Evolutionary conservation across 192 early-diverging fungal genomes (phyloP).

Genomic region (Chytriomyces sp.): DNA sequence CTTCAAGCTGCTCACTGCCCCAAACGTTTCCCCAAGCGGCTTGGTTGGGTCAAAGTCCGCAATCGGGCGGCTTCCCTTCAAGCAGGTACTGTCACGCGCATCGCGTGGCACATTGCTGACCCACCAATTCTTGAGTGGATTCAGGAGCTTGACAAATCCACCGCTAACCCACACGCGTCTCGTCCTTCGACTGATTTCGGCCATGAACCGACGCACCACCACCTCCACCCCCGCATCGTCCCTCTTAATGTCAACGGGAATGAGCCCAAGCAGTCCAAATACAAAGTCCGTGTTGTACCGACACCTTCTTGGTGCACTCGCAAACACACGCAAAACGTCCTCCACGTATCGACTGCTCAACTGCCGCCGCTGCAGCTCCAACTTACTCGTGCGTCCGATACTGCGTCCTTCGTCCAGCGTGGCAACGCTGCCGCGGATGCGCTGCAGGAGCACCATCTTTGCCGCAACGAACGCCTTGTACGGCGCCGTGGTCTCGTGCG

Average conservation of each 20-base stretch:
- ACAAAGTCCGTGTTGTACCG: background rate
- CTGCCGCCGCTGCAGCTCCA: background rate
- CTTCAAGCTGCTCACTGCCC: background rate
- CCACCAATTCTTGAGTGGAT: background rate
- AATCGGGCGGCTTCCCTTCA: background rate
- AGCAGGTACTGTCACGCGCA: background rate
- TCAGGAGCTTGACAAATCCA: slow-evolving; percentile 5
- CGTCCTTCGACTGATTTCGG: background rate
- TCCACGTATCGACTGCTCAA: background rate
- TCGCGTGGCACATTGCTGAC: background rate
- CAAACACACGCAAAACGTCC: background rate
- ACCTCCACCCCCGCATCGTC: background rate
- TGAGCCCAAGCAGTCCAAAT: slow-evolving; percentile 3
- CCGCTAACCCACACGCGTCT: slow-evolving; percentile 11
- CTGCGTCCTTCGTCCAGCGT: background rate
- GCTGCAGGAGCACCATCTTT: background rate
- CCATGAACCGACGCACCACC: background rate
- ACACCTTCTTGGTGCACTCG: background rate
- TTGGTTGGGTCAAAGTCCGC: slow-evolving; percentile 3
- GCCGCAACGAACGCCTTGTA: background rate
- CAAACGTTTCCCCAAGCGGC: background rate
- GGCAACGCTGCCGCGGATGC: background rate
- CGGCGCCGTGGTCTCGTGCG: background rate
- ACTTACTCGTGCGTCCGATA: background rate
- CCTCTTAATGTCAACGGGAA: slow-evolving; percentile 2